These are phyloP conservation scores for Seiridium unicorne DNA, from an alignment of 2,329 filamentous ascomycete genomes.

Conservation along the genomic window DNA sequence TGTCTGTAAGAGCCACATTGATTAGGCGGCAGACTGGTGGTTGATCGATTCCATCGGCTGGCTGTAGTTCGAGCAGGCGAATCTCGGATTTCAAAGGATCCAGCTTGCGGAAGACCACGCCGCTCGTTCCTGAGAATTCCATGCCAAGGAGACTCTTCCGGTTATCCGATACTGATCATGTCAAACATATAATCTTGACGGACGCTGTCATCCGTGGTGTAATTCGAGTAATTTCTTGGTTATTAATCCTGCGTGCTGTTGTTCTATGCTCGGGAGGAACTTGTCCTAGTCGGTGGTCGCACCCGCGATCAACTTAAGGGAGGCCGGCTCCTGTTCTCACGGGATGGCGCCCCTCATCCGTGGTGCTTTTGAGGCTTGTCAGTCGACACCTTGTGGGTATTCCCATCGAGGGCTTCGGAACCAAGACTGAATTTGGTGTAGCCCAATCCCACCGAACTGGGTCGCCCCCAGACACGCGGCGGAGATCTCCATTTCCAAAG, in stretches of 20 bases:
- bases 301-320: neutral
- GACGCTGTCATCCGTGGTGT: too few species aligned
- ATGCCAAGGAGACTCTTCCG: neutral
- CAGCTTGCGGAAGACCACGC: neutral
- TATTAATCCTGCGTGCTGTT: too few species aligned
- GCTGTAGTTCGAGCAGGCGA: constrained; percentile 5
- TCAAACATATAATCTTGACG: neutral
- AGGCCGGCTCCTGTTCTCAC: neutral
- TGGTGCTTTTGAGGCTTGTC: neutral
- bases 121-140: neutral
- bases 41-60: constrained; percentile 1
- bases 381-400: neutral
- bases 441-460: neutral
- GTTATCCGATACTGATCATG: neutral
- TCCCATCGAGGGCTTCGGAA: neutral
- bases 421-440: neutral
- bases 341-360: neutral
- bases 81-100: constrained; percentile 1
- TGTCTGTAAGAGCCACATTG: constrained; percentile 4
- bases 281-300: neutral
- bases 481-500: constrained; percentile 3
- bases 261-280: too few species aligned
- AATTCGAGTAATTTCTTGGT: too few species aligned
- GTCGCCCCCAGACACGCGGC: neutral
- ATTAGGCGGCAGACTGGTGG: neutral